Evolutionary conservation across 768 basidiomycete species (phyloP).

Genomic region (Daedalea quercina): DNA sequence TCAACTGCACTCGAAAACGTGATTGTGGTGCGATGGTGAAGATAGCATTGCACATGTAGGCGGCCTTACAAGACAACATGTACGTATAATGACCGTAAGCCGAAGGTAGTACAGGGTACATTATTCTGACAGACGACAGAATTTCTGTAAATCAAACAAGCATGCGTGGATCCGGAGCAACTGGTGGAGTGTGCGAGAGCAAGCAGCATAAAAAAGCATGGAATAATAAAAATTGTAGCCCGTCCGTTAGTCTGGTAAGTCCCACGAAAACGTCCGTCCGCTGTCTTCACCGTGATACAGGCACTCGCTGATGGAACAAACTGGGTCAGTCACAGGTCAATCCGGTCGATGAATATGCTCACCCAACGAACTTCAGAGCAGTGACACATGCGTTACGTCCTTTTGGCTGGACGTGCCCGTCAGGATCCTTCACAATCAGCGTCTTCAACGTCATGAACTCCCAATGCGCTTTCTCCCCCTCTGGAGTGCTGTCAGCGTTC

Average conservation of each 20-base stretch:
- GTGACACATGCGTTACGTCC: slow-evolving; percentile 51
- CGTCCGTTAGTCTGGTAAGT: slow-evolving; percentile 36
- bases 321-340: background rate
- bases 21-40: background rate
- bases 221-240: background rate
- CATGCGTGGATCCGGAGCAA: background rate
- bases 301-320: slow-evolving; percentile 37
- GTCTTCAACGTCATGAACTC: slow-evolving; percentile 63
- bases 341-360: slow-evolving; percentile 13
- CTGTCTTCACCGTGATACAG: slow-evolving; percentile 61
- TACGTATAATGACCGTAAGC: background rate
- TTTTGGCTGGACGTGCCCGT: slow-evolving; percentile 25
- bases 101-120: background rate
- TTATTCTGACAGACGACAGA: background rate
- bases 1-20: background rate
- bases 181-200: background rate
- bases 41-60: background rate
- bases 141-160: background rate
- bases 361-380: slow-evolving; percentile 82
- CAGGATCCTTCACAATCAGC: slow-evolving; percentile 47
- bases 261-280: slow-evolving; percentile 54
- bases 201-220: background rate
- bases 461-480: slow-evolving; percentile 66
- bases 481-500: slow-evolving; percentile 69
- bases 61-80: background rate